Evolutionary conservation across 2,329 filamentous ascomycete species (phyloP).

Genomic region (Aureobasidium mangrovei): DNA sequence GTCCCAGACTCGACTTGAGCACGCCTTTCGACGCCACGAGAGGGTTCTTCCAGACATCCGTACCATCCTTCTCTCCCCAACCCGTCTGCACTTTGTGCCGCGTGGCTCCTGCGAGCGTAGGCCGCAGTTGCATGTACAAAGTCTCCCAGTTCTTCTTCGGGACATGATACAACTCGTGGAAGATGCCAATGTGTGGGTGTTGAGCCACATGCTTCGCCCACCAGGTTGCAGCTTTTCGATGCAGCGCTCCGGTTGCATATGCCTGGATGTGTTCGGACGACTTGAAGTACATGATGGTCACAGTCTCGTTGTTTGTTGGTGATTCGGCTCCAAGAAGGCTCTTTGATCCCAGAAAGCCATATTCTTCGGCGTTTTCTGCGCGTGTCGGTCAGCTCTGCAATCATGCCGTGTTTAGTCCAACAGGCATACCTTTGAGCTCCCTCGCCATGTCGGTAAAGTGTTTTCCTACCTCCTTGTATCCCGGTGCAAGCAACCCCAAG

Average conservation of each 20-base stretch:
- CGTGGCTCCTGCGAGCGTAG: slow-evolving; percentile 26
- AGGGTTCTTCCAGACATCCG: slow-evolving; percentile 22
- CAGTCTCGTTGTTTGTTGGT: slow-evolving; percentile 32
- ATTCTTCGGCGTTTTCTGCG: slow-evolving; percentile 31
- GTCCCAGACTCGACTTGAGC: slow-evolving; percentile 26
- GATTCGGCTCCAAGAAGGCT: slow-evolving; percentile 33
- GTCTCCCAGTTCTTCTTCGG: slow-evolving; percentile 42
- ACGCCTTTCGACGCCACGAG: slow-evolving; percentile 28
- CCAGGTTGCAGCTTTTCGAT: slow-evolving; percentile 45
- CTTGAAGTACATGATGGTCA: slow-evolving; percentile 45
- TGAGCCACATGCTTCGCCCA: slow-evolving; percentile 29
- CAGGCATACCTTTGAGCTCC: slow-evolving; percentile 20
- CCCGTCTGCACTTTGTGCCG: slow-evolving; percentile 20
- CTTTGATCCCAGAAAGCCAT: slow-evolving; percentile 41
- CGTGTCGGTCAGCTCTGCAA: not conserved
- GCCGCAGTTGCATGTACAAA: slow-evolving; percentile 38
- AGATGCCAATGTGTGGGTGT: slow-evolving; percentile 40
- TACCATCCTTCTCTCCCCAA: slow-evolving; percentile 18
- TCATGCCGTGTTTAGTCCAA: not conserved
- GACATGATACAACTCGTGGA: slow-evolving; percentile 46
- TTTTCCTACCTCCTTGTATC: slow-evolving; percentile 31
- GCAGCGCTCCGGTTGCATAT: slow-evolving; percentile 44
- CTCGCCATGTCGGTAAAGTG: slow-evolving; percentile 34
- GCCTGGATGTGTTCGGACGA: slow-evolving; percentile 40
- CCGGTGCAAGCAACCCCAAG: slow-evolving; percentile 41